phyloP scores from a whole-genome alignment of 1,284 basidiomycete genomes.

The Microbotryomycetes sp. region DNA sequence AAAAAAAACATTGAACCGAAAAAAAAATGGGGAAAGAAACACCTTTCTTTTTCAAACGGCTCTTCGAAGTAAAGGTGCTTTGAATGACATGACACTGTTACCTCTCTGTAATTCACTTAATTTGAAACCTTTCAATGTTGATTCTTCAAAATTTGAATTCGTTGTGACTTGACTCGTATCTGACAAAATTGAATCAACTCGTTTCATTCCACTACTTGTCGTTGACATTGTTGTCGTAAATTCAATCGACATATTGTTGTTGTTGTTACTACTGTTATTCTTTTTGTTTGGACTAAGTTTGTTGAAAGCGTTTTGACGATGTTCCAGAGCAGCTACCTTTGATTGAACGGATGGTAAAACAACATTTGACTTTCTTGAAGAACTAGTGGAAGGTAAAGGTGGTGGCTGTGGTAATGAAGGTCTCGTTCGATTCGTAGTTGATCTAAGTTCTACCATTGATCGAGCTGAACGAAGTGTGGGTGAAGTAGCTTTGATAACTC shows the following conservation, averaged over 20 bases:
- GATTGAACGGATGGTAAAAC: slow-evolving; percentile 21
- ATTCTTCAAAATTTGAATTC: no score
- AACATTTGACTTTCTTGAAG: slow-evolving; percentile 5
- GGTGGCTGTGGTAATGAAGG: neutral
- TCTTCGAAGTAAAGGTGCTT: slow-evolving; percentile 27
- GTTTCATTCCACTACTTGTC: neutral
- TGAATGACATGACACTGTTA: slow-evolving; percentile 27
- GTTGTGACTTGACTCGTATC: slow-evolving; percentile 19
- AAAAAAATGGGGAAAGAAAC: neutral
- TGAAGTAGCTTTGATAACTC: slow-evolving; percentile 4
- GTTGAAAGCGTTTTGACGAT: slow-evolving; percentile 15
- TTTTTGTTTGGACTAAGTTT: slow-evolving; percentile 10
- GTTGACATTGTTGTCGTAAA: slow-evolving; percentile 1
- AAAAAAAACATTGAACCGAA: no score
- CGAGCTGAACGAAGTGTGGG: slow-evolving; percentile 20
- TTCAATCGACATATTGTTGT: no score
- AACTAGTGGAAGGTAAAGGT: neutral
- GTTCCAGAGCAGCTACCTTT: slow-evolving; percentile 31
- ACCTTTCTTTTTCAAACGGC: neutral
- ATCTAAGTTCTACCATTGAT: slow-evolving; percentile 19
- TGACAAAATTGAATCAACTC: slow-evolving; percentile 6
- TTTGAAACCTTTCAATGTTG: slow-evolving; percentile 5
- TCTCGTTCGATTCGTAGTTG: neutral
- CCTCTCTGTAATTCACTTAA: slow-evolving; percentile 18
- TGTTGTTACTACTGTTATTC: no score